Evolutionary conservation across 805 yeast genomes (phyloP).

Genomic region (Suhomyces prunicola): DNA sequence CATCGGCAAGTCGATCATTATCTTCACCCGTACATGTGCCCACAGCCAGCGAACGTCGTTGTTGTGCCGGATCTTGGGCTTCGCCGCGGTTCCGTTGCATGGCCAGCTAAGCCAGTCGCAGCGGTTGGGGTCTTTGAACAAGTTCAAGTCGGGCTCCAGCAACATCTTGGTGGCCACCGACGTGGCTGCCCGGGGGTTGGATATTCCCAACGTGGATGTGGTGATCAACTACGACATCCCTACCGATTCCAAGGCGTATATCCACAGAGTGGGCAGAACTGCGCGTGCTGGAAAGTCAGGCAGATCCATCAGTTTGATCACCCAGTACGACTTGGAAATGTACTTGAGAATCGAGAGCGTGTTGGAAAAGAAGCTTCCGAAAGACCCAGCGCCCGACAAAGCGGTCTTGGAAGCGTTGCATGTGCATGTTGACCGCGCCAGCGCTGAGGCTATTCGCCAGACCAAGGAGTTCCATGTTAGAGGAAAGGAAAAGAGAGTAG

Average conservation of each 20-base stretch:
- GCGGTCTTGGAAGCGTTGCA: constrained; percentile 74
- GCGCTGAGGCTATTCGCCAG: constrained; percentile 81
- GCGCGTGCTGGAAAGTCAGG: constrained; percentile 94
- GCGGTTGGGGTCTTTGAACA: constrained; percentile 75
- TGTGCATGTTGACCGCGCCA: constrained; percentile 87
- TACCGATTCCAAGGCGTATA: constrained; percentile 78
- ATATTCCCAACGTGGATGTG: constrained; percentile 75
- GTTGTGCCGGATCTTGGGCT: constrained; percentile 75
- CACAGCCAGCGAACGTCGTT: constrained; percentile 90
- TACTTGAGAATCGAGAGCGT: constrained; percentile 87
- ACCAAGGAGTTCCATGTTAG: constrained; percentile 62
- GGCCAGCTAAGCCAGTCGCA: constrained; percentile 88
- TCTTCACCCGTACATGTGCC: constrained; percentile 92
- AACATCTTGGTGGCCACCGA: constrained; percentile 77
- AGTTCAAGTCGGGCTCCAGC: constrained; percentile 70
- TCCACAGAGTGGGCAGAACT: constrained; percentile 91
- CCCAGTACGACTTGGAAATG: constrained; percentile 91
- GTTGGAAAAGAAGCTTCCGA: constrained; percentile 76
- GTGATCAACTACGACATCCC: constrained; percentile 80
- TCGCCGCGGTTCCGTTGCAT: constrained; percentile 87
- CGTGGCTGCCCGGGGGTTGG: constrained; percentile 87
- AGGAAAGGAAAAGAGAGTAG: constrained; percentile 36
- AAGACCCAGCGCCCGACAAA: constrained; percentile 71
- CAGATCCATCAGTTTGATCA: constrained; percentile 79
- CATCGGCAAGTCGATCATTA: constrained; percentile 80